These are phyloP conservation scores for Aristolochia californica DNA, from an alignment of 164 flowering plant genomes.

Conservation along the genomic window DNA sequence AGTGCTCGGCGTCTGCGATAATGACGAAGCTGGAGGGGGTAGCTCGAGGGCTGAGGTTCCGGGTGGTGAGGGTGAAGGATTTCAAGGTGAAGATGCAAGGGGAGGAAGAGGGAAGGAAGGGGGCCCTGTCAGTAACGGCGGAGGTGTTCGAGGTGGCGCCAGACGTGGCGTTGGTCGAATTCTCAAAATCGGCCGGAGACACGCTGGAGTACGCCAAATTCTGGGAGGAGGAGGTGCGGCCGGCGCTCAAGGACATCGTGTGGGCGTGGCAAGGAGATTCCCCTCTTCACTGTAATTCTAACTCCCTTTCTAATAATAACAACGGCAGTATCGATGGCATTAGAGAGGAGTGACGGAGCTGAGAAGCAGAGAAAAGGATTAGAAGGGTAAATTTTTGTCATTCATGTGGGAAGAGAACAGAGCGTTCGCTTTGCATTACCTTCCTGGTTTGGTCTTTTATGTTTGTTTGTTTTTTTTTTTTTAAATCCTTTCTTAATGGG, in stretches of 20 bases:
- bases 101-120: slow-evolving; percentile 50
- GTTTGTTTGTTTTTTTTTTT: too few relatives aligned
- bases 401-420: too few relatives aligned
- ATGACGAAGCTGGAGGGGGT: slow-evolving; percentile 42
- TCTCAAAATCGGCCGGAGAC: slow-evolving; percentile 59
- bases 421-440: too few relatives aligned
- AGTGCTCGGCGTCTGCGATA: slow-evolving; percentile 38
- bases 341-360: too few relatives aligned
- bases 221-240: slow-evolving; percentile 57
- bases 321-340: too few relatives aligned
- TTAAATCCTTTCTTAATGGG: too few relatives aligned
- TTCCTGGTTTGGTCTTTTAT: too few relatives aligned
- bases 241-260: slow-evolving; percentile 67
- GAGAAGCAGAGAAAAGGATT: too few relatives aligned
- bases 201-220: slow-evolving; percentile 58
- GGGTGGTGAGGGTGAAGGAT: slow-evolving; percentile 33
- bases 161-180: slow-evolving; percentile 55
- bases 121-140: slow-evolving; percentile 51
- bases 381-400: too few relatives aligned
- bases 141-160: slow-evolving; percentile 79
- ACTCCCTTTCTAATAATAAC: too few relatives aligned
- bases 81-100: slow-evolving; percentile 52
- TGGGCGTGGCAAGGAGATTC: slow-evolving; percentile 52
- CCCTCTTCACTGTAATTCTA: too few relatives aligned
- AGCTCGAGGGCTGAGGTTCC: slow-evolving; percentile 40